Percentiles rank a stretch among this genome's conserved stretches.
These are phyloP conservation scores for Russula virescens DNA, from an alignment of 768 basidiomycete species.

Conservation along the genomic window DNA sequence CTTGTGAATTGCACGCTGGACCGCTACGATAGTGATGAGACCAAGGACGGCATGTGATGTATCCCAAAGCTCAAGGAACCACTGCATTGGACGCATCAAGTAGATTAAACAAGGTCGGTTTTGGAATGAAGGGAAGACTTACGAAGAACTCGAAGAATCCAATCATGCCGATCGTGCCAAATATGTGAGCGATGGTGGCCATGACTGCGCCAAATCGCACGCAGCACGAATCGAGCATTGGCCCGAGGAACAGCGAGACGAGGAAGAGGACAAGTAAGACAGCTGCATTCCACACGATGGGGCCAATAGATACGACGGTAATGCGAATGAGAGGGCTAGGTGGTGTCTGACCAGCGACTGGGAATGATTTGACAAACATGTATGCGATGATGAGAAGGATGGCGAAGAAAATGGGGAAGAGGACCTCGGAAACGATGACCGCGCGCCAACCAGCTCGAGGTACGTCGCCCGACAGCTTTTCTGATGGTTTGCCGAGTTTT, in stretches of 20 bases:
- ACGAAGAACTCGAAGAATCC: slow-evolving; percentile 97
- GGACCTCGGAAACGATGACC: slow-evolving; percentile 79
- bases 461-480: slow-evolving; percentile 92
- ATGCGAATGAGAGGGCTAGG: slow-evolving; percentile 89
- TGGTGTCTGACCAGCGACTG: slow-evolving; percentile 53
- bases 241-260: slow-evolving; percentile 86
- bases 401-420: slow-evolving; percentile 84
- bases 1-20: slow-evolving; percentile 92
- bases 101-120: background rate
- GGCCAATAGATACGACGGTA: slow-evolving; percentile 87
- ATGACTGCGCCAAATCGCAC: slow-evolving; percentile 89
- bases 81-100: slow-evolving; percentile 39
- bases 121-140: slow-evolving; percentile 30
- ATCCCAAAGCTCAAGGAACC: slow-evolving; percentile 96
- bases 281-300: slow-evolving; percentile 93
- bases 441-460: slow-evolving; percentile 92
- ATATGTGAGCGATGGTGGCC: slow-evolving; percentile 81
- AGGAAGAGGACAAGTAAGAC: slow-evolving; percentile 85
- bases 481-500: slow-evolving; percentile 91
- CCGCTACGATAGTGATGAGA: slow-evolving; percentile 78
- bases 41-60: slow-evolving; percentile 95
- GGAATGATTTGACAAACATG: slow-evolving; percentile 91
- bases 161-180: slow-evolving; percentile 80
- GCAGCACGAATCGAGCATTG: slow-evolving; percentile 77
- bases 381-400: slow-evolving; percentile 82